Evolutionary conservation across 768 basidiomycete genomes (phyloP).

Genomic region (Ramaria sp.): DNA sequence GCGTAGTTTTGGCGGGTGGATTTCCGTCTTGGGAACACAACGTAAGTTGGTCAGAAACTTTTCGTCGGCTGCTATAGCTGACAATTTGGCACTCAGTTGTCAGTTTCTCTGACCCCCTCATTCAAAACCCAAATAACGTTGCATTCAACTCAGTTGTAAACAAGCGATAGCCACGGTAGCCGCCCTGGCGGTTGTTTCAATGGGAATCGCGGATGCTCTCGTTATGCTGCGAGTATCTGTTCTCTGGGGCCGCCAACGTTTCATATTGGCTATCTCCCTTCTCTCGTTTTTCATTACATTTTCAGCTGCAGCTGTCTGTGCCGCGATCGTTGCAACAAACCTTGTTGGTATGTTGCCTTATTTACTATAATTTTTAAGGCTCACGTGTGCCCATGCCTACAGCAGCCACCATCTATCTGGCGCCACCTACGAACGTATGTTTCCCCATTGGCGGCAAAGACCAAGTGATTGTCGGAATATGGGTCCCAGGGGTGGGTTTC

Average conservation of each 20-base stretch:
- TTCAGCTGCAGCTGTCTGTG: not conserved
- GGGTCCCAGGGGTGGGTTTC: conserved; percentile 2
- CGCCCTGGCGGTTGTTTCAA: not conserved
- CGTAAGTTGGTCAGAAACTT: not conserved
- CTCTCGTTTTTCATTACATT: conserved; percentile 2
- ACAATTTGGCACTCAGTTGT: not conserved
- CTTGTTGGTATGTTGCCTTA: not conserved
- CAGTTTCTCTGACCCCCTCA: not conserved
- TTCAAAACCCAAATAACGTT: not conserved
- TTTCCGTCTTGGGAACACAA: not conserved
- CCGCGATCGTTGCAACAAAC: not conserved
- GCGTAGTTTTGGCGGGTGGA: not conserved
- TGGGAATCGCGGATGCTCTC: conserved; percentile 6
- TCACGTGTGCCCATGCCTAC: too few relatives aligned
- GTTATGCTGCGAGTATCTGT: conserved; percentile 8
- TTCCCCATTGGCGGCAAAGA: not conserved
- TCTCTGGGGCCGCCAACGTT: conserved; percentile 8
- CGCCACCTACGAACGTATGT: not conserved
- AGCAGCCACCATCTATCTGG: not conserved
- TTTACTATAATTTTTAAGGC: not conserved
- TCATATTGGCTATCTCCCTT: not conserved
- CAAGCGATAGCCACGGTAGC: not conserved
- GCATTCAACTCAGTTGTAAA: conserved; percentile 1
- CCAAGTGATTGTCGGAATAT: not conserved
- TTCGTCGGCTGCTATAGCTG: not conserved